phyloP scores from a whole-genome alignment of 352 stramenopile species.

The Globisporangium carolinianum region DNA sequence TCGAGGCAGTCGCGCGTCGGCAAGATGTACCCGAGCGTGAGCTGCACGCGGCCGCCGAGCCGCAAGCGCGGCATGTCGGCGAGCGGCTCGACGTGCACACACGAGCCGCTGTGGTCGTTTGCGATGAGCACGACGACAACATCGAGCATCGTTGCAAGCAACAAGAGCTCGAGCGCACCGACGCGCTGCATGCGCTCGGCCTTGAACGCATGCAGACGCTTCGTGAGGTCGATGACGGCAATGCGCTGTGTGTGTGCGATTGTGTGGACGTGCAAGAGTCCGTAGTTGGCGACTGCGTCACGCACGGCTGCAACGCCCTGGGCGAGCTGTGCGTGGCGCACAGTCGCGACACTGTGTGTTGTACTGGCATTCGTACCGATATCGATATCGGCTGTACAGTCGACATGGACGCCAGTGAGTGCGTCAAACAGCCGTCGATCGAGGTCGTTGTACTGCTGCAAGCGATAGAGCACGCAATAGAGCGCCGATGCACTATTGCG shows the following conservation, averaged over 20 bases:
- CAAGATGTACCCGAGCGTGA: constrained; percentile 70
- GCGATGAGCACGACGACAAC: constrained; percentile 66
- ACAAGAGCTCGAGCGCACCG: constrained; percentile 54
- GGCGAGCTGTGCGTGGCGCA: constrained; percentile 17
- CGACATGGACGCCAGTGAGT: constrained; percentile 24
- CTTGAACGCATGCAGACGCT: constrained; percentile 74
- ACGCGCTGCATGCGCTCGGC: constrained; percentile 43
- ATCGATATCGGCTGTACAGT: constrained; percentile 11
- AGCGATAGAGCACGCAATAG: constrained; percentile 50
- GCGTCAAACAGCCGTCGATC: constrained; percentile 63
- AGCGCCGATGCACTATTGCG: constrained; percentile 39
- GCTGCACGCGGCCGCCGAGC: constrained; percentile 32
- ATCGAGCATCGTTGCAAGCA: constrained; percentile 74
- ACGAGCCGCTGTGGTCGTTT: constrained; percentile 70
- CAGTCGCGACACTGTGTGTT: background rate
- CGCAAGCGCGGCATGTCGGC: constrained; percentile 40
- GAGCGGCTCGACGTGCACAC: constrained; percentile 58
- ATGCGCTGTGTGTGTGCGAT: constrained; percentile 51
- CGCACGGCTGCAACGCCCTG: constrained; percentile 46
- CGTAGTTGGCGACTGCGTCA: constrained; percentile 63
- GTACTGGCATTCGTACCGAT: background rate
- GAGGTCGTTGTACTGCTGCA: constrained; percentile 70
- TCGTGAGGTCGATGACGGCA: constrained; percentile 62
- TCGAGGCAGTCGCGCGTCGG: constrained; percentile 63
- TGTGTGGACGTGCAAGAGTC: constrained; percentile 50